phyloP scores from a whole-genome alignment of 768 basidiomycete species.

The Tulasnella sp. region DNA sequence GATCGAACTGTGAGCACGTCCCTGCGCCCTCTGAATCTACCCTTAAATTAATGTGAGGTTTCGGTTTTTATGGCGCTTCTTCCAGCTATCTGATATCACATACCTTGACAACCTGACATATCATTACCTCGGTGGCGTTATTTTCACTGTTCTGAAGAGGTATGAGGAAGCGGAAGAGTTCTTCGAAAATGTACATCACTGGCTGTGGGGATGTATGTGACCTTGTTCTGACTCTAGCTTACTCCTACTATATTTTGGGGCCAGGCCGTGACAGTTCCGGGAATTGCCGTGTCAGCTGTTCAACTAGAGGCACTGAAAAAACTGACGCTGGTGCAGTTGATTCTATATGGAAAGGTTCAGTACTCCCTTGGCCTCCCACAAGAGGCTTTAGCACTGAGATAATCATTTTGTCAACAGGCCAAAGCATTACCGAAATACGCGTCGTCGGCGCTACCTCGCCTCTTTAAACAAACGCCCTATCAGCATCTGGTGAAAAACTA shows the following conservation, averaged over 20 bases:
- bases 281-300: conserved; percentile 43
- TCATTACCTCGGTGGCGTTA: conserved; percentile 73
- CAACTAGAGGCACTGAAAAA: conserved; percentile 87
- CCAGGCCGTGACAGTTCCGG: conserved; percentile 35
- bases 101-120: conserved; percentile 79
- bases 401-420: conserved; percentile 20
- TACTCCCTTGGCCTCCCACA: too few relatives aligned
- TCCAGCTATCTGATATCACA: conserved; percentile 38
- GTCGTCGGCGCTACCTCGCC: conserved; percentile 41
- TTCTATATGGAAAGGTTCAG: conserved; percentile 69
- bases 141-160: conserved; percentile 47
- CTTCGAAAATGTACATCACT: conserved; percentile 55
- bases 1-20: conserved; percentile 30
- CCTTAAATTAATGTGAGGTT: not conserved
- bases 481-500: conserved; percentile 51
- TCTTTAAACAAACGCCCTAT: conserved; percentile 57
- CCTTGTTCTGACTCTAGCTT: not conserved
- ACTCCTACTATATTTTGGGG: not conserved
- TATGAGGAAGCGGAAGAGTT: conserved; percentile 64
- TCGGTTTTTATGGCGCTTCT: conserved; percentile 26
- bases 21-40: not conserved
- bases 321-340: conserved; percentile 63
- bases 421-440: conserved; percentile 62
- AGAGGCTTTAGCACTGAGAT: conserved; percentile 3
- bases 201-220: too few relatives aligned